phyloP scores from a whole-genome alignment of 2,329 filamentous ascomycete species.

The Sporothrix protearum region DNA sequence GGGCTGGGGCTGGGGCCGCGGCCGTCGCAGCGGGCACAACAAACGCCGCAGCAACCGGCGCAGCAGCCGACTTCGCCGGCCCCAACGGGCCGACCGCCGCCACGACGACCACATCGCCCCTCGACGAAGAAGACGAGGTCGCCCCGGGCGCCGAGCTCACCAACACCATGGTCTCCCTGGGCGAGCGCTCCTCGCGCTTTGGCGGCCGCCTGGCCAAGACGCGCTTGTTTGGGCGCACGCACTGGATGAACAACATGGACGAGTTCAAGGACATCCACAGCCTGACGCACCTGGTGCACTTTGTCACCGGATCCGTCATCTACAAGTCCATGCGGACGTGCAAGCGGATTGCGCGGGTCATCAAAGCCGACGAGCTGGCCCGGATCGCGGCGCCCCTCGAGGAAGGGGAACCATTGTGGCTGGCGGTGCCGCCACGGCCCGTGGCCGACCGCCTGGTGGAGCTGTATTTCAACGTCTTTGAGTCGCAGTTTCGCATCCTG shows the following conservation, averaged over 20 bases:
- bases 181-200: conserved; percentile 21
- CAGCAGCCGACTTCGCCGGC: not conserved
- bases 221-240: conserved; percentile 27
- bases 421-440: conserved; percentile 35
- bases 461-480: conserved; percentile 52
- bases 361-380: conserved; percentile 38
- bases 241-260: conserved; percentile 30
- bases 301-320: conserved; percentile 28
- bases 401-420: conserved; percentile 13
- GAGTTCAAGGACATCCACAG: conserved; percentile 27
- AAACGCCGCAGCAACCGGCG: not conserved
- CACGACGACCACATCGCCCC: not conserved
- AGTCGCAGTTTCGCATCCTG: conserved; percentile 52
- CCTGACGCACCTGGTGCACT: conserved; percentile 35
- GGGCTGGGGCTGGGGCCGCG: not conserved
- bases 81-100: not conserved
- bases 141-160: not conserved
- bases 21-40: not conserved
- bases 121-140: conserved; percentile 17
- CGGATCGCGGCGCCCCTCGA: not conserved
- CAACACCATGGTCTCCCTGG: not conserved
- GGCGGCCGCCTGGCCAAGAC: conserved; percentile 28
- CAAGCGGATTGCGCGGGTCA: conserved; percentile 41
- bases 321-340: conserved; percentile 36
- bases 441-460: conserved; percentile 50